Evolutionary conservation across 2,329 filamentous ascomycete genomes (phyloP), one percentile per base, ranked within the genome.

Genomic region (Neopestalotiopsis sp.): DNA sequence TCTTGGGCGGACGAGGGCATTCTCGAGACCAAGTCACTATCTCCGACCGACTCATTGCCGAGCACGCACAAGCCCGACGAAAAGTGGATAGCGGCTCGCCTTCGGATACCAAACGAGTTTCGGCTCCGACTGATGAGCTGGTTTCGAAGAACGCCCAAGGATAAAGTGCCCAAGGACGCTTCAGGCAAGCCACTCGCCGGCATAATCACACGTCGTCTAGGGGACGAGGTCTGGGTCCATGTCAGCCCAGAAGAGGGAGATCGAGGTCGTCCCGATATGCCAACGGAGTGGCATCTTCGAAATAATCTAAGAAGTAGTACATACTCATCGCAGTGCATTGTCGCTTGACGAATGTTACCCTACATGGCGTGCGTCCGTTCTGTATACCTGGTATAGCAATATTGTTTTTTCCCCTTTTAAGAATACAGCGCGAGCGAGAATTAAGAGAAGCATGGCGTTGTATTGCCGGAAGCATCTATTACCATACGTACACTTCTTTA

Each of bases 31-130:
- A 75, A 79, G 17, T 69, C 84, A 2, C 75, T 86, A 9, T 69
- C 73, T 13, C 72, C 76, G n/a, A 74, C 80, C 17, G 77, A 85
- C 13, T 62, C 53, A 10, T 76, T 90, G 38, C 85, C 86, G 17
- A 79, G 80, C 17, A 85, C 86, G 65, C 83, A 89, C 71, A 84
- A 83, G 61, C 90, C 90, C 0, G 80, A 86, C 30, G 82, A 89
- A 24, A 88, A 88, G 74, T 90, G 84, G 81, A 87, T 88, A 45
- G 90, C 87, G 0, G 82, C 86, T 59, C 80, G 86, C 59, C 80
- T 91, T 64, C 85, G 84, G 73, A 88, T 92, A 56, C 83, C 84
- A 30, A 84, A 91, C 73, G 88, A 92, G 72, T 84, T 88, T 71
- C 79, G 83, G 34, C 83, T 84, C 58, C 80, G 89, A 20, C 65